phyloP scores from a whole-genome alignment of 179 eudicot genomes.

The Dionaea muscipula region DNA sequence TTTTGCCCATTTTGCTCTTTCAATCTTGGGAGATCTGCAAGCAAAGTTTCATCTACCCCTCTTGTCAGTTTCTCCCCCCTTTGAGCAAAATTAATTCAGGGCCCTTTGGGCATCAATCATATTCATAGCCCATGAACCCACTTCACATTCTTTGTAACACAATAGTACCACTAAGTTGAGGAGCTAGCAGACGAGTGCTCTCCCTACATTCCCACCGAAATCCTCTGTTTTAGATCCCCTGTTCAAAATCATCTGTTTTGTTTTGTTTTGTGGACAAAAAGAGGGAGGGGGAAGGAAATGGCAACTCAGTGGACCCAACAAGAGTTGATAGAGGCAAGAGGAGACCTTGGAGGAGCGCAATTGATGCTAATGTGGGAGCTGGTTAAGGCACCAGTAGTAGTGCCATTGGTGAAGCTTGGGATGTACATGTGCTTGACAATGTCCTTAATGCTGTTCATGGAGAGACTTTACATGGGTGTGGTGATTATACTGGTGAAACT shows the following conservation, averaged over 20 bases:
- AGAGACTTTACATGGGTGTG: constrained; percentile 61
- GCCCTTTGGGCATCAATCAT: too few relatives aligned
- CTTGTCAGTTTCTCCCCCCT: too few relatives aligned
- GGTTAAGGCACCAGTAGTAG: constrained; percentile 33
- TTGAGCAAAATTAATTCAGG: too few relatives aligned
- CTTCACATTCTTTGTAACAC: too few relatives aligned
- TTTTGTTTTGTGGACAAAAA: background rate
- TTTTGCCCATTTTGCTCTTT: background rate
- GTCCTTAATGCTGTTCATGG: constrained; percentile 50
- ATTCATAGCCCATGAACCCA: too few relatives aligned
- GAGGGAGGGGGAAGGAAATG: constrained; percentile 13
- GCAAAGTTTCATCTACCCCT: too few relatives aligned
- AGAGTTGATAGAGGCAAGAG: constrained; percentile 24
- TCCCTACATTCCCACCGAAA: too few relatives aligned
- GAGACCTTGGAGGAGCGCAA: constrained; percentile 24
- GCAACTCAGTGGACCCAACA: constrained; percentile 24
- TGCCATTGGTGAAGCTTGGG: constrained; percentile 33
- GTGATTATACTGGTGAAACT: constrained; percentile 44
- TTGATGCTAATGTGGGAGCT: constrained; percentile 35
- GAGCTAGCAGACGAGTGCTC: too few relatives aligned
- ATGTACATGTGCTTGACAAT: constrained; percentile 31
- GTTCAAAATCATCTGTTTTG: background rate
- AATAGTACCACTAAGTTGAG: too few relatives aligned
- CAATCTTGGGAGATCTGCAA: constrained; percentile 1
- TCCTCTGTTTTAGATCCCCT: background rate